Conservation (phyloP, 2,329 filamentous ascomycete genomes). For the Stemphylium lycopersici region DNA sequence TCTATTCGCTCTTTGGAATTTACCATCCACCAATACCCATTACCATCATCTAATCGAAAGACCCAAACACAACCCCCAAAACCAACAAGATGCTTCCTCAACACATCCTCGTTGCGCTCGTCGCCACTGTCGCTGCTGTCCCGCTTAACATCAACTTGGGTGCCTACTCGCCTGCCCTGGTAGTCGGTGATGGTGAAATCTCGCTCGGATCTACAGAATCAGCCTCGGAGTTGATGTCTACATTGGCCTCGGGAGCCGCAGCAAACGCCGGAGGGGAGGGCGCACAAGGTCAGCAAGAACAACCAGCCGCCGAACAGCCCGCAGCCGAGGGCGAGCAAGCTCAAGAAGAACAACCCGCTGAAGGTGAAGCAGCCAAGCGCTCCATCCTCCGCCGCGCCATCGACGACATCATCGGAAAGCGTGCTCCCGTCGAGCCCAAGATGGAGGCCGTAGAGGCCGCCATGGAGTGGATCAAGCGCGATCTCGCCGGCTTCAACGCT, state of each 20-base stretch:
- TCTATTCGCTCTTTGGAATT: constrained; percentile 11
- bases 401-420: constrained; percentile 35
- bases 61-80: constrained; percentile 15
- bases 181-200: constrained; percentile 62
- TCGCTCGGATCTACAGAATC: constrained; percentile 53
- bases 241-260: constrained; percentile 52
- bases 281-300: constrained; percentile 21
- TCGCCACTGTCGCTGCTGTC: constrained; percentile 48
- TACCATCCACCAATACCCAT: constrained; percentile 3
- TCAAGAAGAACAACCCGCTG: constrained; percentile 30
- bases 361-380: constrained; percentile 35
- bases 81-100: constrained; percentile 48
- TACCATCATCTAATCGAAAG: constrained; percentile 23
- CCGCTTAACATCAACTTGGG: constrained; percentile 61
- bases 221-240: constrained; percentile 53
- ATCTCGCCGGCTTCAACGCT: constrained; percentile 56
- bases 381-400: constrained; percentile 37
- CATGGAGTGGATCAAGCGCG: constrained; percentile 54
- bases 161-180: constrained; percentile 59
- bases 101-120: constrained; percentile 44
- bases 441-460: constrained; percentile 42
- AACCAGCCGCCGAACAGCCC: constrained; percentile 15
- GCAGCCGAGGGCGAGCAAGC: constrained; percentile 13
- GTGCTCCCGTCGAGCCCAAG: constrained; percentile 30
- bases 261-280: constrained; percentile 26